Base-by-base conservation (phyloP, 208 protist species). In the Trypanosoma congolense region DNA sequence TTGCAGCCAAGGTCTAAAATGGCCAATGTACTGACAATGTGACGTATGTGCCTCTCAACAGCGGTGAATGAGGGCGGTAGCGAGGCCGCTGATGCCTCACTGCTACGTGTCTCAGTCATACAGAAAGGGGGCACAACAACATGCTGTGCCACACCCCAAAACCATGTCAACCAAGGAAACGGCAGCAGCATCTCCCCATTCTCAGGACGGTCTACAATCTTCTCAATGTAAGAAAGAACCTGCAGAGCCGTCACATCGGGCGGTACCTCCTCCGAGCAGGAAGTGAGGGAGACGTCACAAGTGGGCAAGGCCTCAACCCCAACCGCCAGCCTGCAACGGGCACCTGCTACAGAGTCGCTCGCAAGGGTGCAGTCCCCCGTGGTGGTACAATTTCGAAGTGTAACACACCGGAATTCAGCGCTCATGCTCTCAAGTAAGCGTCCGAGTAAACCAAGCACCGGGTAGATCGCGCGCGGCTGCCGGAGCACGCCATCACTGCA, bases 141-240 rank as follows among this genome's bases (percentile, higher is more conserved):
- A 4, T 67, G 61, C 21, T 61, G 51, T 26, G 87, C 70, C 12
- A 80, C 75, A n/a, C 21, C 42, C 83, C 84, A 92, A 36, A 95
- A 62, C 61, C 84, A 91, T 9, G 67, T 66, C n/a, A 95, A 65
- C 85, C 88, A 95, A 24, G 72, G 69, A 46, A 76, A 74, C 26
- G 55, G 60, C 26, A 90, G 63, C 29, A 95, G 70, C 38, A 69
- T 76, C 51, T 74, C 51, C 8, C 61, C 82, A 66, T 88, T 91
- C 38, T 65, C 58, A 19, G 61, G 50, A 47, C 82, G 63, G 56
- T 88, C 88, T 16, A 87, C 65, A 47, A 95, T 70, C 64, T 87
- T 89, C 54, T 90, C 81, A 10, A 95, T 53, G 65, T 92, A 85
- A 45, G 40, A 63, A 3, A 94, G 66, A 9, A 89, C 82, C 26